phyloP scores from a whole-genome alignment of 257 asterid genomes.

The Datura wrightii region DNA sequence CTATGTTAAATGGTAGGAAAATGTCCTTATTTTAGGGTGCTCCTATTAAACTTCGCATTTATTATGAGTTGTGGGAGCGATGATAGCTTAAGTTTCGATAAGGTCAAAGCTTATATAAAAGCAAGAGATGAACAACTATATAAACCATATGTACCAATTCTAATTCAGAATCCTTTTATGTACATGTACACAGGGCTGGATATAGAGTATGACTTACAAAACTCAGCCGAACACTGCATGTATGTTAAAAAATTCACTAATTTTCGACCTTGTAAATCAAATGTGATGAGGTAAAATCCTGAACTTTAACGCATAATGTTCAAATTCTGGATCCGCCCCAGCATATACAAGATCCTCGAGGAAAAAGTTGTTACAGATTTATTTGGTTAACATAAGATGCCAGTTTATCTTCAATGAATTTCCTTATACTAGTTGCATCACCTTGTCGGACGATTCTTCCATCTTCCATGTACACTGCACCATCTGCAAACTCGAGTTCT shows the following conservation, averaged over 20 bases:
- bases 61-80: no score
- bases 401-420: slow-evolving; percentile 65
- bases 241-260: neutral
- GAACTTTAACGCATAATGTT: neutral
- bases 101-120: no score
- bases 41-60: no score
- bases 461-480: slow-evolving; percentile 89
- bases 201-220: neutral
- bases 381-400: slow-evolving; percentile 56
- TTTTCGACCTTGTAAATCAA: neutral
- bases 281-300: neutral
- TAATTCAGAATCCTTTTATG: neutral
- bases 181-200: neutral
- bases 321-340: neutral
- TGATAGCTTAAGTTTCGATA: no score
- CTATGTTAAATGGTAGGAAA: no score
- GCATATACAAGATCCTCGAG: neutral
- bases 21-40: no score
- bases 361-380: slow-evolving; percentile 36
- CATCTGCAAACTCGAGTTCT: slow-evolving; percentile 90
- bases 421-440: slow-evolving; percentile 56
- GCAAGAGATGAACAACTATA: neutral
- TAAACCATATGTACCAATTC: neutral
- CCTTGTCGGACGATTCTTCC: slow-evolving; percentile 73
- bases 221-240: neutral